phyloP scores from a whole-genome alignment of 352 stramenopile species.

The Peronospora farinosa region DNA sequence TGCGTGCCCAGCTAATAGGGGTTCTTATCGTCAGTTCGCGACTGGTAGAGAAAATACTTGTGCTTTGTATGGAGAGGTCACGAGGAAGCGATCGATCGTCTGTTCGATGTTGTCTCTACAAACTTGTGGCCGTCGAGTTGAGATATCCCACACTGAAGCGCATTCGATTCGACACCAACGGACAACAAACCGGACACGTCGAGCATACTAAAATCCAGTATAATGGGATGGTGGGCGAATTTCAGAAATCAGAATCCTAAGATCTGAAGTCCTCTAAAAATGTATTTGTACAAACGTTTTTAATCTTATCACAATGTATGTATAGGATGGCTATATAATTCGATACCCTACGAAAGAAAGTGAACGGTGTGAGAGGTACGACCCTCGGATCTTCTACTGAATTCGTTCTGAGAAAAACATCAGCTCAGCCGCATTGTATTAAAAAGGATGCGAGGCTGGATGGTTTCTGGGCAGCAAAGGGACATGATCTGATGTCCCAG shows the following conservation, averaged over 20 bases:
- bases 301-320: no score
- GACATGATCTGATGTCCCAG: no score
- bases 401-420: no score
- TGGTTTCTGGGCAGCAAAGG: no score
- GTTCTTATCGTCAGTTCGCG: slow-evolving; percentile 29
- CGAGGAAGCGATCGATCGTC: slow-evolving; percentile 11
- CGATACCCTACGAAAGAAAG: no score
- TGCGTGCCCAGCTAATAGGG: slow-evolving; percentile 24
- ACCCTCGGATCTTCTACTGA: no score
- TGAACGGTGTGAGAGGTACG: no score
- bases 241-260: slow-evolving; percentile 14
- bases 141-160: slow-evolving; percentile 24
- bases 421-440: no score
- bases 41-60: slow-evolving; percentile 11
- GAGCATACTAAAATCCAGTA: slow-evolving; percentile 17
- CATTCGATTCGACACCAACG: slow-evolving; percentile 2
- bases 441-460: no score
- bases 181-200: slow-evolving; percentile 3
- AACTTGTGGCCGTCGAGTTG: slow-evolving; percentile 23
- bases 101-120: slow-evolving; percentile 8
- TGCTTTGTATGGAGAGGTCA: neutral
- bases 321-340: no score
- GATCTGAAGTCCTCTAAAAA: neutral
- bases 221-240: neutral
- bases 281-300: neutral